phyloP scores from a whole-genome alignment of 139 green algal species.

The Haematococcus lacustris region DNA sequence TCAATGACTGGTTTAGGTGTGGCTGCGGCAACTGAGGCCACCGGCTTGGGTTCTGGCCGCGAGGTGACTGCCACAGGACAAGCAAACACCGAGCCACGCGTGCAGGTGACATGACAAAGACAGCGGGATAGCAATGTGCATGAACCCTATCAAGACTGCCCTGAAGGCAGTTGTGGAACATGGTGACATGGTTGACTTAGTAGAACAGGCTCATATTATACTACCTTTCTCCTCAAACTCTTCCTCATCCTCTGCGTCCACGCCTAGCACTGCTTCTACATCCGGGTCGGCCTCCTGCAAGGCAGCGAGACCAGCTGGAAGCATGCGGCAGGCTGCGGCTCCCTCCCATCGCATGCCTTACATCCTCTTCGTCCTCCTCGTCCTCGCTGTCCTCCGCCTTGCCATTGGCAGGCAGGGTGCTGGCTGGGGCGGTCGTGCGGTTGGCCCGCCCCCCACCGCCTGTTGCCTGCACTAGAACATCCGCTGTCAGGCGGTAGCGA shows the following conservation, averaged over 20 bases:
- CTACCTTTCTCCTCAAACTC: background rate
- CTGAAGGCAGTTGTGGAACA: too few species aligned
- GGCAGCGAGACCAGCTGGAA: background rate
- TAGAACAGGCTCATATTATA: too few species aligned
- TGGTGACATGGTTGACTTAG: too few species aligned
- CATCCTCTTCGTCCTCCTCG: background rate
- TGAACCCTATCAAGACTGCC: too few species aligned
- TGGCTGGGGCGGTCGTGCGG: background rate
- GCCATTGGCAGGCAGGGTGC: background rate
- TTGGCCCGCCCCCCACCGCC: background rate
- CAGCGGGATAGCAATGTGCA: too few species aligned
- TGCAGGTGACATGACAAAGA: too few species aligned
- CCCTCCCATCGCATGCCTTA: background rate
- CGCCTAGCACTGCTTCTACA: background rate
- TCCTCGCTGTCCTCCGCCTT: background rate
- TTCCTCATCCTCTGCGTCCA: background rate
- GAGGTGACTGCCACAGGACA: too few species aligned
- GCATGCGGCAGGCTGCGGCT: background rate
- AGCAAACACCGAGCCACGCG: too few species aligned
- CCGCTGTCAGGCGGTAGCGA: too few species aligned
- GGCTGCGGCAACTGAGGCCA: slow-evolving; percentile 1
- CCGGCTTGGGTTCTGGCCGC: background rate
- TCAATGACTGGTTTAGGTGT: slow-evolving; percentile 20
- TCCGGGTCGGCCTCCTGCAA: background rate
- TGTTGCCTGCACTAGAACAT: slow-evolving; percentile 2